Evolutionary conservation across 441 rosid genomes (phyloP).

Genomic region (Euphorbia schlechtendalii): DNA sequence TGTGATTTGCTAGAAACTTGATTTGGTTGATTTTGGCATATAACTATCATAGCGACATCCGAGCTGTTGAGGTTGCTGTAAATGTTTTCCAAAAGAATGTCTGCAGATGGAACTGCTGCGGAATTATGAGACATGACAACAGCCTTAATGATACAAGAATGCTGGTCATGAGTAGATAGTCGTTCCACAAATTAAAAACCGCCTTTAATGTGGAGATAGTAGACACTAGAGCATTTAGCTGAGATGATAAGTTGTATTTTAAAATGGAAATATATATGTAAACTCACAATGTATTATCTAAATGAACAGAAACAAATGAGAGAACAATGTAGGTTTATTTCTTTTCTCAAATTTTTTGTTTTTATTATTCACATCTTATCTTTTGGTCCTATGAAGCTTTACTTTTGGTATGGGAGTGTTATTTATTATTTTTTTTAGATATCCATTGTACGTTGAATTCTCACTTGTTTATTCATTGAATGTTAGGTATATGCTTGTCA

Average conservation of each 20-base stretch:
- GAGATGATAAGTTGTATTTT: neutral
- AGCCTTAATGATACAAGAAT: no score
- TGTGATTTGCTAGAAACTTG: neutral
- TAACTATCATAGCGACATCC: no score
- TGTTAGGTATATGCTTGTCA: slow-evolving; percentile 75
- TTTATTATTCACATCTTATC: neutral
- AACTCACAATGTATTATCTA: neutral
- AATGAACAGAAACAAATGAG: neutral
- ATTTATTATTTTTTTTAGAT: neutral
- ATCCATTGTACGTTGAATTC: neutral
- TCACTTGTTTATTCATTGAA: slow-evolving; percentile 1
- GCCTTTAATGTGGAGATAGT: neutral
- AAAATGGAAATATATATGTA: neutral
- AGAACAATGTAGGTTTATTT: neutral
- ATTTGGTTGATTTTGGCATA: neutral
- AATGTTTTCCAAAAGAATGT: no score
- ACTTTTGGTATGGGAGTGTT: neutral
- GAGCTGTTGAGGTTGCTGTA: no score
- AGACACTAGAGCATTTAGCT: neutral
- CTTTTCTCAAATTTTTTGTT: neutral
- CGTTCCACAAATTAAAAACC: no score
- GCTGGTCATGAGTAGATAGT: no score
- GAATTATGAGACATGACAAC: no score
- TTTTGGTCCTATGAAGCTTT: neutral
- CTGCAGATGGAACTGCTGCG: no score